Conservation (phyloP, 345 rosid species). For the Mercurialis annua region DNA sequence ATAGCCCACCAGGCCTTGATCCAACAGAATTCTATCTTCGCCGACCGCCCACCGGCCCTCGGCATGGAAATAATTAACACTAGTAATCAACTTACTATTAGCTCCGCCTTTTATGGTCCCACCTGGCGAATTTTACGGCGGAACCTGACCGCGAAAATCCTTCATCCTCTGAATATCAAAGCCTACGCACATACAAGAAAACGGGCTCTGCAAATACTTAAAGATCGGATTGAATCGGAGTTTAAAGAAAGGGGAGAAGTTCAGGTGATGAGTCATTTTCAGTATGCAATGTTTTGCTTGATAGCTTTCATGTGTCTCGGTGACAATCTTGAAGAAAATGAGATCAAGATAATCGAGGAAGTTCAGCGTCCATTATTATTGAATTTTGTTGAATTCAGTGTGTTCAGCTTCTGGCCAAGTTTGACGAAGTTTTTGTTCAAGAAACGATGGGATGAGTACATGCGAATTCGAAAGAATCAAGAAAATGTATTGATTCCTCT, state of each 20-base stretch:
- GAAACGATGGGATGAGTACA: not conserved
- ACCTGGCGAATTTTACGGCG: conserved; percentile 9
- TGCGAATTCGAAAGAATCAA: not conserved
- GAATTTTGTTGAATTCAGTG: not conserved
- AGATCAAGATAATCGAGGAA: not conserved
- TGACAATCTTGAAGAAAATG: not conserved
- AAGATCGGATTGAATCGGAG: not conserved
- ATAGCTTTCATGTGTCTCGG: not conserved
- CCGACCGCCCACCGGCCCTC: conserved; percentile 6
- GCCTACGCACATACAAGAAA: not conserved
- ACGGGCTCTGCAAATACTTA: not conserved
- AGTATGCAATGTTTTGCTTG: not conserved
- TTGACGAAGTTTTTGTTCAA: not conserved
- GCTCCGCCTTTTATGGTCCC: conserved; percentile 6
- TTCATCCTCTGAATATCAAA: not conserved
- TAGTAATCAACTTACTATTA: conserved; percentile 1
- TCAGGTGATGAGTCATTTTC: not conserved
- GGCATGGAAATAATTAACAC: not conserved
- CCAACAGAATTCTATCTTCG: not conserved
- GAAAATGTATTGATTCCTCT: not conserved
- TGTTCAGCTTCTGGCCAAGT: not conserved
- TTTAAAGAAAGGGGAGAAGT: not conserved
- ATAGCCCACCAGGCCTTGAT: not conserved
- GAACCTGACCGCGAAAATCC: not conserved
- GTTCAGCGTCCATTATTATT: not conserved